Evolutionary conservation across 805 yeast species (phyloP), one percentile per base, ranked within the genome.

Genomic region (Starmerella scarabaei): DNA sequence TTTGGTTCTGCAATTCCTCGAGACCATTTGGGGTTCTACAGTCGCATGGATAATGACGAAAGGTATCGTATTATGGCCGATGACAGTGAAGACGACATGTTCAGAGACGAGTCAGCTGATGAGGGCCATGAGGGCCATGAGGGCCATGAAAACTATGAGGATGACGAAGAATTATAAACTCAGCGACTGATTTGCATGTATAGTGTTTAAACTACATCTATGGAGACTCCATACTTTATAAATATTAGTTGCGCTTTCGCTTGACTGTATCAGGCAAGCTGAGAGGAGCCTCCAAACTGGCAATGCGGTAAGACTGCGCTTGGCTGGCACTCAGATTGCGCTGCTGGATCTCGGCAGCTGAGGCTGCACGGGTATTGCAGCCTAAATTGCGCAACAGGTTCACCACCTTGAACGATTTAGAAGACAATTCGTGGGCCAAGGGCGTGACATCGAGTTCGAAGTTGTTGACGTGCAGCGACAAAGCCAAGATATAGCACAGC

Each of bases 281-380:
- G 63, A 91, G 80, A 30, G 98, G 98, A 24, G 85, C 94, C 58
- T 72, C 77, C 60, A 91, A 69, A 15, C 73, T 62, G 3, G 96
- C 97, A 50, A 88, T 67, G 60, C 84, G 83, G 61, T 80, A 78
- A 29, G 74, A 68, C 8, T 73, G 58, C 12, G 61, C 59, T 30
- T 56, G 57, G 7, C 52, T 39, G 29, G 45, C 32, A n/a, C 56
- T 34, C 23, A 64, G 46, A 1, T 62, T 64, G 15, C 63, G 55
- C 5, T 56, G 61, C 36, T 55, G 56, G 16, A 60, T 57, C 45
- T 61, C 60, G 2, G 53, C 48, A 3, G 48, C 52, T 2, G 85
- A 71, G 26, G 83, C 76, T 38, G 74, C 69, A 61, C 80, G 82
- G 37, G 83, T 73, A 18, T 61, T 59, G 52, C 94, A 88, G 44